Evolutionary conservation across 2,329 filamentous ascomycete genomes (phyloP).

Genomic region (Torrubiella hemipterigena): DNA sequence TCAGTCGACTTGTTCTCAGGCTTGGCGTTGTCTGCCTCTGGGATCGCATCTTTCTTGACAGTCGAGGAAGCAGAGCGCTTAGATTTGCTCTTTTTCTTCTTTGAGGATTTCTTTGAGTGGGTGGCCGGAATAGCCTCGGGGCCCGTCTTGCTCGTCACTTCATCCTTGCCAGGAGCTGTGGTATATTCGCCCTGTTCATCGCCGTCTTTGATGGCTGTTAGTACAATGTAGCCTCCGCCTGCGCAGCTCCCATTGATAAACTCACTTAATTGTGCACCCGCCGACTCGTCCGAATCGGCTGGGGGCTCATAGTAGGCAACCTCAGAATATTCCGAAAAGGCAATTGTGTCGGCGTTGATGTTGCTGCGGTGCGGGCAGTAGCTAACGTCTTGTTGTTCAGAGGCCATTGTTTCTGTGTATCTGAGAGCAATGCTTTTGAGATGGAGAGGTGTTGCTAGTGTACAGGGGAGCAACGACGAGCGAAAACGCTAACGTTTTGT

Average conservation of each 20-base stretch:
- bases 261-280: conserved; percentile 3
- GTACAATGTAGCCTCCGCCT: no score
- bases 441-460: background rate
- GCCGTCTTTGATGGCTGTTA: no score
- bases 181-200: conserved; percentile 6
- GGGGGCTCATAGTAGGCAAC: conserved; percentile 3
- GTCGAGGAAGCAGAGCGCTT: conserved; percentile 1
- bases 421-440: background rate
- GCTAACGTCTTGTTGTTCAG: conserved; percentile 3
- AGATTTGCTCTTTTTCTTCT: conserved; percentile 9
- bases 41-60: conserved; percentile 2
- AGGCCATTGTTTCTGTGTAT: conserved; percentile 2
- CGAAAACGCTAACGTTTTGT: no score
- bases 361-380: conserved; percentile 2
- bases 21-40: conserved; percentile 8
- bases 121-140: conserved; percentile 2
- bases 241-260: no score
- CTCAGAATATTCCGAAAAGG: conserved; percentile 3
- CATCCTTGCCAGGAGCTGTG: conserved; percentile 5
- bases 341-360: conserved; percentile 1
- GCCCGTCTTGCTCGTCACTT: conserved; percentile 1
- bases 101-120: conserved; percentile 6
- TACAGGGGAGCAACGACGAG: background rate
- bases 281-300: conserved; percentile 2
- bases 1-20: conserved; percentile 8